phyloP scores from a whole-genome alignment of 441 rosid genomes.

The Populus hybrid region DNA sequence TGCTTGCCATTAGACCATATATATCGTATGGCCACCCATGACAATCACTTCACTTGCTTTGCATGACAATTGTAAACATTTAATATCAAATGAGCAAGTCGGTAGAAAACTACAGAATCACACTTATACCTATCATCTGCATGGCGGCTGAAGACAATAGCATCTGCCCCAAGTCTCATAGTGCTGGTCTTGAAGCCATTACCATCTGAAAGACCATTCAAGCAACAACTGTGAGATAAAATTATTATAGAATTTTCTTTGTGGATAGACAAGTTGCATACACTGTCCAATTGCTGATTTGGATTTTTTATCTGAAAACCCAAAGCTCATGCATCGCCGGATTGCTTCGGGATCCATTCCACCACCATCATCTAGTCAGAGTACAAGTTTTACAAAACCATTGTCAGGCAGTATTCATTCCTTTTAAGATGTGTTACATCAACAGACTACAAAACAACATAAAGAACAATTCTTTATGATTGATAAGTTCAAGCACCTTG shows the following conservation, averaged over 20 bases:
- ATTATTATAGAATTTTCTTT: constrained; percentile 15
- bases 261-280: constrained; percentile 32
- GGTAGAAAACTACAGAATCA: background rate
- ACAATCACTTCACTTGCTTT: background rate
- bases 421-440: constrained; percentile 3
- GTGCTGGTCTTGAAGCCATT: constrained; percentile 99
- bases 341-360: constrained; percentile 93
- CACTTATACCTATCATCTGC: constrained; percentile 53
- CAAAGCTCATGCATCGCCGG: constrained; percentile 91
- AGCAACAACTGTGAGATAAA: constrained; percentile 22
- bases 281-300: constrained; percentile 82
- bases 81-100: constrained; percentile 10
- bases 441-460: background rate
- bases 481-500: constrained; percentile 53
- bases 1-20: background rate
- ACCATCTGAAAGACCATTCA: constrained; percentile 67
- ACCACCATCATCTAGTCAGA: constrained; percentile 78
- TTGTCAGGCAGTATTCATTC: constrained; percentile 13
- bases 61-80: background rate
- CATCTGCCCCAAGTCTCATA: constrained; percentile 98
- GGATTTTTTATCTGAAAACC: constrained; percentile 84
- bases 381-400: constrained; percentile 16
- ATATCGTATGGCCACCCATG: background rate
- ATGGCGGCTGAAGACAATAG: constrained; percentile 85
- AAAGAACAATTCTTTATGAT: background rate